A percentile compares a stretch with the other conserved stretches of the same genome.
phyloP scores from a whole-genome alignment of 1,284 basidiomycete species.

The Apiotrichum domesticum region DNA sequence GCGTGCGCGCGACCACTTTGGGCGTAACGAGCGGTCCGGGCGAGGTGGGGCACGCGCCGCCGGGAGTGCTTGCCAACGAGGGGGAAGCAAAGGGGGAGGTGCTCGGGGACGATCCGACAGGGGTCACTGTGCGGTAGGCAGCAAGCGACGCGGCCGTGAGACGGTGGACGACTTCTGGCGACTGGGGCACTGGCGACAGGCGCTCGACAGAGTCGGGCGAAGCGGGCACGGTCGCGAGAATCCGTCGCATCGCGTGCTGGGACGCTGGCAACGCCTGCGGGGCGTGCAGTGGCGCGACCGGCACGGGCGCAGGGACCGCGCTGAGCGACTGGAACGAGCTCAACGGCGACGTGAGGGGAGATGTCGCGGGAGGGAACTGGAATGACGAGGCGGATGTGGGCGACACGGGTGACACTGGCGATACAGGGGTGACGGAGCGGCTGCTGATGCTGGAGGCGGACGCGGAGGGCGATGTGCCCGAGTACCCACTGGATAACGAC shows the following conservation, averaged over 20 bases:
- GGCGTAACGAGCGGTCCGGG: background rate
- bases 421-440: background rate
- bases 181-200: background rate
- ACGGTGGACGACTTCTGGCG: background rate
- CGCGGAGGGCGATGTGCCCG: too few species aligned
- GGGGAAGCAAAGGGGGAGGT: background rate
- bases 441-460: background rate
- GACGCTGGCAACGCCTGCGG: background rate
- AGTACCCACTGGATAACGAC: too few species aligned
- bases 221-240: background rate
- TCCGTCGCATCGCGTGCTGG: background rate
- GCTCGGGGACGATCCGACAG: background rate
- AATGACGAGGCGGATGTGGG: background rate
- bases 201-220: background rate
- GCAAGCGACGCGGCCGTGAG: background rate
- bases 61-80: constrained; percentile 1
- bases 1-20: background rate
- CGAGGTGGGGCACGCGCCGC: background rate
- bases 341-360: too few species aligned
- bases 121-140: background rate
- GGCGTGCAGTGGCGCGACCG: too few species aligned
- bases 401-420: background rate
- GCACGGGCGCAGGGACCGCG: too few species aligned
- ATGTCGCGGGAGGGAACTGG: background rate
- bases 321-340: too few species aligned